Conservation (phyloP, 352 stramenopile species). For the Aphanomyces stellatus region DNA sequence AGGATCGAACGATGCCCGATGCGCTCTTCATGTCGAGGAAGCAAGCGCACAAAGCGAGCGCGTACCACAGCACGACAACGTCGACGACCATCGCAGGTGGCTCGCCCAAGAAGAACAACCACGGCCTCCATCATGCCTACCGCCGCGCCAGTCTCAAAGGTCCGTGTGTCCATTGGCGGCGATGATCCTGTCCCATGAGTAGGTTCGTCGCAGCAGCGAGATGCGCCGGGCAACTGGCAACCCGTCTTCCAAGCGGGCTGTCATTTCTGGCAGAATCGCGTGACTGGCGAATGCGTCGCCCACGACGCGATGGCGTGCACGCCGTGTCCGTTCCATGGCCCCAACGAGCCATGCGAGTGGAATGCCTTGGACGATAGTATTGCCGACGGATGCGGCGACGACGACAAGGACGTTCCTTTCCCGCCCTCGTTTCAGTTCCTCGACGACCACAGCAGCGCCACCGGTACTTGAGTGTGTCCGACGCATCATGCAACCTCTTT, state of each 20-base stretch:
- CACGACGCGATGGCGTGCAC: conserved; percentile 15
- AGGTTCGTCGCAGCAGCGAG: background rate
- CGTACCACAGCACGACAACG: conserved; percentile 25
- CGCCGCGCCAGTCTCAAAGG: background rate
- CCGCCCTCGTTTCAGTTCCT: conserved; percentile 65
- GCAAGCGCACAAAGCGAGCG: conserved; percentile 50
- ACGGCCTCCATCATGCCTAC: conserved; percentile 13
- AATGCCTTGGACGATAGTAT: background rate
- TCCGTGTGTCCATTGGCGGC: too few species aligned
- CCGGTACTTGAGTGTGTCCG: background rate
- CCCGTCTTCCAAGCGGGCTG: conserved; percentile 58
- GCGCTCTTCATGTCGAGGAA: conserved; percentile 68
- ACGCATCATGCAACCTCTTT: background rate
- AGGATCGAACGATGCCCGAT: conserved; percentile 40
- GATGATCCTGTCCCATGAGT: too few species aligned
- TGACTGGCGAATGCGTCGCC: conserved; percentile 45
- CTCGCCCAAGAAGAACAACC: too few species aligned
- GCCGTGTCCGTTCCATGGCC: conserved; percentile 13
- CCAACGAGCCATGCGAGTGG: background rate
- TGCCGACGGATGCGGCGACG: conserved; percentile 16
- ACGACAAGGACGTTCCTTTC: conserved; percentile 48
- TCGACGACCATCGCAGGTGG: conserved; percentile 18
- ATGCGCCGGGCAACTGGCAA: conserved; percentile 27
- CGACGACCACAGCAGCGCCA: conserved; percentile 19
- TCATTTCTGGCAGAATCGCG: conserved; percentile 65